Conservation (phyloP, 495 filamentous ascomycete genomes). For the Xylaria intraflava region DNA sequence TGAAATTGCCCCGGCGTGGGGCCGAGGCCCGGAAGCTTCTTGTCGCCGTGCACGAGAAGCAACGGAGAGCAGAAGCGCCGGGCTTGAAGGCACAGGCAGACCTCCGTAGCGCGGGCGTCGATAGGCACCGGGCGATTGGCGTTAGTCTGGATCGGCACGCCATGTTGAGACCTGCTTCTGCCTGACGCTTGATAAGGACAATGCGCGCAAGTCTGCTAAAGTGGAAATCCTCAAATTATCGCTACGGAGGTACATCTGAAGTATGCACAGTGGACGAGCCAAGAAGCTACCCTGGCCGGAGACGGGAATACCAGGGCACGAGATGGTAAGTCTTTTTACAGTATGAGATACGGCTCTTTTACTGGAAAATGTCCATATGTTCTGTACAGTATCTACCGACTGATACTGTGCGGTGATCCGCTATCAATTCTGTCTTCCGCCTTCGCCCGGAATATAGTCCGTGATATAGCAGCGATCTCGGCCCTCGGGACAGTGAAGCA, state of each 20-base stretch:
- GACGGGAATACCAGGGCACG: too few relatives aligned
- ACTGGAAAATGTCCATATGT: too few relatives aligned
- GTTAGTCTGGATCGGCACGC: constrained; percentile 22
- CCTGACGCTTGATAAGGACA: neutral
- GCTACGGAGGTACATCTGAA: neutral
- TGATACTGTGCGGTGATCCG: too few relatives aligned
- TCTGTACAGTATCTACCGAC: too few relatives aligned
- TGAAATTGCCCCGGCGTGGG: constrained; percentile 59
- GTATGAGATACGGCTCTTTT: too few relatives aligned
- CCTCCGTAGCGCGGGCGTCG: constrained; percentile 13
- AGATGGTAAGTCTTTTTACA: too few relatives aligned
- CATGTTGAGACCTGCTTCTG: constrained; percentile 13
- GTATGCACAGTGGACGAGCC: too few relatives aligned
- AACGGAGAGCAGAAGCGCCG: constrained; percentile 13
- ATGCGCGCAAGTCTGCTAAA: neutral
- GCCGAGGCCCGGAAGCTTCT: constrained; percentile 23
- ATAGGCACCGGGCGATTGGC: constrained; percentile 19
- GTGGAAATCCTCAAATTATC: neutral
- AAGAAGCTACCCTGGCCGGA: too few relatives aligned
- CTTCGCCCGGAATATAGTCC: too few relatives aligned
- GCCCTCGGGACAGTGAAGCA: too few relatives aligned
- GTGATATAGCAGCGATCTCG: too few relatives aligned
- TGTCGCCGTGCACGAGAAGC: constrained; percentile 30
- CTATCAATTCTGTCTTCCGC: too few relatives aligned
- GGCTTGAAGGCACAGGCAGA: neutral